Evolutionary conservation across 257 asterid species (phyloP).

Genomic region (Capsicum pubescens): DNA sequence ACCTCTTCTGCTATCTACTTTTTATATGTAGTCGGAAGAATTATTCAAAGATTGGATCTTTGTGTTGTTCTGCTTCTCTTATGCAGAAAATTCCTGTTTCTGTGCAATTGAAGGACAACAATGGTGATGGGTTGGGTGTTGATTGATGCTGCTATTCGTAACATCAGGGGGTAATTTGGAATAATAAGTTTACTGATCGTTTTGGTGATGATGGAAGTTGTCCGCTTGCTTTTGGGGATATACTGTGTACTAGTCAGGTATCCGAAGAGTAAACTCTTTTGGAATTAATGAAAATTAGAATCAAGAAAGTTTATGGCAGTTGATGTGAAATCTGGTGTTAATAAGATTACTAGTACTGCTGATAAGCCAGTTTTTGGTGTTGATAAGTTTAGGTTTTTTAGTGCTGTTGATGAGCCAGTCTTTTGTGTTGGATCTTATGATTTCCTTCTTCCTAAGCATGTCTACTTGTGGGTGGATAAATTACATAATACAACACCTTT

Average conservation of each 20-base stretch:
- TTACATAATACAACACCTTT: no score
- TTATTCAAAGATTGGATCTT: conserved; percentile 13
- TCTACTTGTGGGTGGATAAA: no score
- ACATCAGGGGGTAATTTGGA: background rate
- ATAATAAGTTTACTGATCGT: background rate
- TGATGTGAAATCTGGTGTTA: conserved; percentile 14
- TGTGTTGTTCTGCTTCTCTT: background rate
- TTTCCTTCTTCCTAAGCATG: no score
- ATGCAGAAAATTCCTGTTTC: background rate
- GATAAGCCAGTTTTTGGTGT: background rate
- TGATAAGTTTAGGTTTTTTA: no score
- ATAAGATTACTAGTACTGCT: background rate
- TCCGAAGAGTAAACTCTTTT: conserved; percentile 8
- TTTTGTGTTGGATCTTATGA: no score
- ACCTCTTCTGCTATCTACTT: background rate
- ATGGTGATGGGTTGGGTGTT: background rate
- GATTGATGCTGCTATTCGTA: background rate
- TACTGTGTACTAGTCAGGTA: conserved; percentile 3
- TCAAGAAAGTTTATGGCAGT: background rate
- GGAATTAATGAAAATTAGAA: conserved; percentile 19
- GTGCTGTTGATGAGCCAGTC: no score
- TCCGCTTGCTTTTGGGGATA: conserved; percentile 19
- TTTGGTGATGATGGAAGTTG: background rate
- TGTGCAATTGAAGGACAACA: background rate
- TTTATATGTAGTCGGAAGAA: background rate